Percentiles rank a stretch among this genome's conserved stretches.
Evolutionary conservation across 768 basidiomycete genomes (phyloP).

Genomic region (Nidularia sp.): DNA sequence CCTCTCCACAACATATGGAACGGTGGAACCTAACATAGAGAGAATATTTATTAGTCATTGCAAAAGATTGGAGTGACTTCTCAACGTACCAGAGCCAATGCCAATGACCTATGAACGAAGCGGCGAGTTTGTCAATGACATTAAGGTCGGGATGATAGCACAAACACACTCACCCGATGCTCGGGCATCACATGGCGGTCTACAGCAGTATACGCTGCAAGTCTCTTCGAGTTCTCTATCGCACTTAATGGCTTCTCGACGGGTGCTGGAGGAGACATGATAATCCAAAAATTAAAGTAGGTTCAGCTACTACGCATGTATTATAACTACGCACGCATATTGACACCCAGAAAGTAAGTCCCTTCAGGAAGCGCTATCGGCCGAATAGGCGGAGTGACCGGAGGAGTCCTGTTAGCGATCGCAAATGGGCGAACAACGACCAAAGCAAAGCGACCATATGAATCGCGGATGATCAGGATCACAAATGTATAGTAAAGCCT

Average conservation of each 20-base stretch:
- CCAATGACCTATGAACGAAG: slow-evolving; percentile 72
- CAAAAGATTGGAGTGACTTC: not conserved
- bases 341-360: not conserved
- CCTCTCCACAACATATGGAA: slow-evolving; percentile 94
- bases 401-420: not conserved
- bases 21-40: slow-evolving; percentile 69
- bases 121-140: too few species aligned
- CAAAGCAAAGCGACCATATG: not conserved
- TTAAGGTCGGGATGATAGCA: too few species aligned
- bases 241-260: slow-evolving; percentile 24
- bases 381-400: not conserved
- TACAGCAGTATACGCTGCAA: slow-evolving; percentile 93
- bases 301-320: not conserved
- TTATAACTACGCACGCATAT: not conserved
- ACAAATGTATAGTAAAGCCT: too few species aligned
- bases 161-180: slow-evolving; percentile 58
- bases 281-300: not conserved
- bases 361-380: not conserved
- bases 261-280: slow-evolving; percentile 1
- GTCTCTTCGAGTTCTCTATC: slow-evolving; percentile 80
- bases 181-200: slow-evolving; percentile 81
- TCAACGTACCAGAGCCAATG: slow-evolving; percentile 70
- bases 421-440: not conserved
- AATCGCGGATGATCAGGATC: not conserved
- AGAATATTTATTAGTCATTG: slow-evolving; percentile 6